Conservation (phyloP, 805 yeast species). For the Nakazawaea ernobii region DNA sequence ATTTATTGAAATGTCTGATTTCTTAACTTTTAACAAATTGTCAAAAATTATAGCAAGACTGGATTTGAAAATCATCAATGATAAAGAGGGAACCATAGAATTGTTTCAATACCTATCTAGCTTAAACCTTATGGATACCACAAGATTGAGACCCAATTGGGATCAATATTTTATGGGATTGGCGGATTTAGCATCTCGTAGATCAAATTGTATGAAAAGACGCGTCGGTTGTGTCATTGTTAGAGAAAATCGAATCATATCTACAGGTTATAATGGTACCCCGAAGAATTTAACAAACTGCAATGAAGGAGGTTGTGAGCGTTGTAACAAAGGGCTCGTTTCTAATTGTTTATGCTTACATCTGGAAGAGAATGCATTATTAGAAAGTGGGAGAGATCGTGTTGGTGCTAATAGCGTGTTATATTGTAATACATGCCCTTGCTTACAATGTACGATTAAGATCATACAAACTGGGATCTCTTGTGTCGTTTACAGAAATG, state of each 20-base stretch:
- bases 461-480: slow-evolving; percentile 88
- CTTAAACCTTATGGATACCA: slow-evolving; percentile 41
- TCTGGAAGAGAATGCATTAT: slow-evolving; percentile 93
- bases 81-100: slow-evolving; percentile 28
- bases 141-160: slow-evolving; percentile 87
- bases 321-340: slow-evolving; percentile 68
- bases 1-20: slow-evolving; percentile 30
- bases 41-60: slow-evolving; percentile 43
- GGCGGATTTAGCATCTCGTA: slow-evolving; percentile 86
- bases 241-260: slow-evolving; percentile 76
- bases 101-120: slow-evolving; percentile 32
- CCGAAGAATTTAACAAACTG: slow-evolving; percentile 86
- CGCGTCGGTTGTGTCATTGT: slow-evolving; percentile 96
- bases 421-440: slow-evolving; percentile 97
- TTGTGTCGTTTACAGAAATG: slow-evolving; percentile 90
- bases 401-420: slow-evolving; percentile 58
- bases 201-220: slow-evolving; percentile 96
- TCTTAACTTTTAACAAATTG: slow-evolving; percentile 13
- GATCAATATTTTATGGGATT: slow-evolving; percentile 92
- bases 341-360: slow-evolving; percentile 88
- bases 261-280: slow-evolving; percentile 98
- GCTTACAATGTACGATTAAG: slow-evolving; percentile 91
- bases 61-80: slow-evolving; percentile 53
- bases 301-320: slow-evolving; percentile 89
- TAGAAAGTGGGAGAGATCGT: slow-evolving; percentile 91